These are phyloP conservation scores for Platismatia glauca DNA, from an alignment of 495 filamentous ascomycete genomes.

Conservation along the genomic window DNA sequence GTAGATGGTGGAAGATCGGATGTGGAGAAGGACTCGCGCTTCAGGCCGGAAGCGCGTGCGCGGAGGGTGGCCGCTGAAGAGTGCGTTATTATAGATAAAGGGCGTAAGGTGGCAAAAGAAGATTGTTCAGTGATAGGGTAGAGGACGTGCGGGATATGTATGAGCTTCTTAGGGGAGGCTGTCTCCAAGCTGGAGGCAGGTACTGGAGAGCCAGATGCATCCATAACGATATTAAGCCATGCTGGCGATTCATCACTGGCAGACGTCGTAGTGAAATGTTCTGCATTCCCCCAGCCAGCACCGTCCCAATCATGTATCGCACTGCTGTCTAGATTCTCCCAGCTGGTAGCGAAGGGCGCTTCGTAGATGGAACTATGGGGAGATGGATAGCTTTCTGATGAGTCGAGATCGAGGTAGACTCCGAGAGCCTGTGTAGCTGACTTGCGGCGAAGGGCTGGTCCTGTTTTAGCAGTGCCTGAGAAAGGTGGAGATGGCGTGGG, in stretches of 20 bases:
- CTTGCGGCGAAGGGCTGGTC: conserved; percentile 16
- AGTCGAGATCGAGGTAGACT: conserved; percentile 27
- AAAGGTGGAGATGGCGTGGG: conserved; percentile 13
- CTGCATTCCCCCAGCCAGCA: not conserved
- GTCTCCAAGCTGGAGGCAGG: conserved; percentile 7
- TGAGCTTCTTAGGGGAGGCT: not conserved
- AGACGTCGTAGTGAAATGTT: not conserved
- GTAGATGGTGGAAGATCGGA: conserved; percentile 14
- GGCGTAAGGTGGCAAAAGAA: conserved; percentile 18
- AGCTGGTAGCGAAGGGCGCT: conserved; percentile 26
- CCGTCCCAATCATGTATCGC: not conserved
- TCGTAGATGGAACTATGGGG: conserved; percentile 38
- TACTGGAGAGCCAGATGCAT: conserved; percentile 13
- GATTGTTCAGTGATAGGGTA: conserved; percentile 20
- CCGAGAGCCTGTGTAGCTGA: conserved; percentile 19
- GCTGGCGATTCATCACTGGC: conserved; percentile 5
- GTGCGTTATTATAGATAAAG: conserved; percentile 8
- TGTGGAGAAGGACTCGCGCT: conserved; percentile 19
- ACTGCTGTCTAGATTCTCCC: not conserved
- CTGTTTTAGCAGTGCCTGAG: conserved; percentile 8
- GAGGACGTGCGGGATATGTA: conserved; percentile 16
- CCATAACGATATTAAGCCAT: conserved; percentile 15
- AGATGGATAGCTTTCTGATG: conserved; percentile 32
- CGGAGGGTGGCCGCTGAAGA: conserved; percentile 13
- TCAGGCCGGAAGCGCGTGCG: conserved; percentile 15